A percentile compares a stretch with the other conserved stretches of the same genome.
Evolutionary conservation across 129 eudicot species (phyloP).

Genomic region (Tagetes patula): DNA sequence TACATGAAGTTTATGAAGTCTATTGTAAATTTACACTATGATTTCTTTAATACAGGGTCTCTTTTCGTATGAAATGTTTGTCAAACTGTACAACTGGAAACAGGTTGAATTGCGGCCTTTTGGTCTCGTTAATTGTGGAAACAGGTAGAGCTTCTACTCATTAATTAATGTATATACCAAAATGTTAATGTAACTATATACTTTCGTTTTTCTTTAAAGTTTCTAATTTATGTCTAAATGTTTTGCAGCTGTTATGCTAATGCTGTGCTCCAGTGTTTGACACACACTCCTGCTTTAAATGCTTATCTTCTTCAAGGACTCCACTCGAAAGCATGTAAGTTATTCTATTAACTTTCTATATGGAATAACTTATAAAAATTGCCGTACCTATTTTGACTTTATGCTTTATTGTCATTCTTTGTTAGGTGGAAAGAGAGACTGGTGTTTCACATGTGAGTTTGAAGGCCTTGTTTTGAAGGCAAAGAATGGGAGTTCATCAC

Average conservation of each 20-base stretch:
- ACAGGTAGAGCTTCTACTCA: constrained; percentile 49
- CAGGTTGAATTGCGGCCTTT: constrained; percentile 66
- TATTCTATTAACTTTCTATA: constrained; percentile 6
- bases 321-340: constrained; percentile 82
- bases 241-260: constrained; percentile 95
- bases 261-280: constrained; percentile 92
- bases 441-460: constrained; percentile 92
- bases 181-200: background rate
- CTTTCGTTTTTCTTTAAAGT: background rate
- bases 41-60: constrained; percentile 50
- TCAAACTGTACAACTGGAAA: constrained; percentile 76
- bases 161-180: background rate
- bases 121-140: constrained; percentile 89
- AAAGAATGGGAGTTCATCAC: constrained; percentile 54
- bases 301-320: constrained; percentile 84
- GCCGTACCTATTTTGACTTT: background rate
- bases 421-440: constrained; percentile 68
- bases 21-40: background rate
- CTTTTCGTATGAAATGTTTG: constrained; percentile 71
- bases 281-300: constrained; percentile 84
- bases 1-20: background rate
- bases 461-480: constrained; percentile 62
- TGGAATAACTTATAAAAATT: background rate
- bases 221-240: background rate
- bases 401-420: constrained; percentile 11